Conservation (phyloP, 306 rosid species). For the Pueraria montana region DNA sequence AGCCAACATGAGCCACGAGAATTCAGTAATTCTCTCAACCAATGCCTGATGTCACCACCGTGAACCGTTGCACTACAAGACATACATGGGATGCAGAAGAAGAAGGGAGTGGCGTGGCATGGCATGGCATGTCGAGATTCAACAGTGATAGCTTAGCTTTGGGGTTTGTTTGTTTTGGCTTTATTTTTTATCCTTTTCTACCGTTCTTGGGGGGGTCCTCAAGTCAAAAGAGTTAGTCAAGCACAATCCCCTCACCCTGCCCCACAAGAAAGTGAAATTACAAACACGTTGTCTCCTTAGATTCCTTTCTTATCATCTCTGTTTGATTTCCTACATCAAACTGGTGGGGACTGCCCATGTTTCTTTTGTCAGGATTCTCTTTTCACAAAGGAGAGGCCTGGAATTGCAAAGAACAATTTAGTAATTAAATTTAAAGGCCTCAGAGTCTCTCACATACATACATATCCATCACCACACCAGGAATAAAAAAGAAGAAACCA, state of each 20-base stretch:
- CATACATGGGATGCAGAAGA: slow-evolving; percentile 25
- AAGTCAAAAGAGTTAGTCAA: slow-evolving; percentile 81
- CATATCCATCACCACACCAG: slow-evolving; percentile 27
- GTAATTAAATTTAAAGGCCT: slow-evolving; percentile 46
- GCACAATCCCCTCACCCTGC: slow-evolving; percentile 55
- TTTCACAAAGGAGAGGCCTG: slow-evolving; percentile 33
- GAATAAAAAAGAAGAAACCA: slow-evolving; percentile 48
- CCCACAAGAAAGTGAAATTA: slow-evolving; percentile 81
- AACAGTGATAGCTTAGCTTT: slow-evolving; percentile 45
- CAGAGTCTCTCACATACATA: slow-evolving; percentile 1
- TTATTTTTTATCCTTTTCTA: slow-evolving; percentile 42
- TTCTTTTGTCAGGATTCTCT: slow-evolving; percentile 90
- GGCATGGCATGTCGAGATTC: slow-evolving; percentile 48
- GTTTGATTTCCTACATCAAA: slow-evolving; percentile 61
- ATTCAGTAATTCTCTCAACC: slow-evolving; percentile 47
- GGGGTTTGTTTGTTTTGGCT: slow-evolving; percentile 40
- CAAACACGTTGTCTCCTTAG: slow-evolving; percentile 74
- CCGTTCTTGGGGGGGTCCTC: slow-evolving; percentile 38
- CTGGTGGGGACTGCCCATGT: slow-evolving; percentile 76
- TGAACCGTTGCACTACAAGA: slow-evolving; percentile 44
- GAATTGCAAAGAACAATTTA: slow-evolving; percentile 56
- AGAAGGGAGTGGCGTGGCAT: slow-evolving; percentile 47
- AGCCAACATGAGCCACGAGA: slow-evolving; percentile 62
- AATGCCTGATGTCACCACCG: slow-evolving; percentile 38
- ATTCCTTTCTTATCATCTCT: slow-evolving; percentile 71